Percentiles rank a stretch among this genome's conserved stretches.
Conservation (phyloP, 805 yeast genomes). For the Saturnispora kantuleensis region DNA sequence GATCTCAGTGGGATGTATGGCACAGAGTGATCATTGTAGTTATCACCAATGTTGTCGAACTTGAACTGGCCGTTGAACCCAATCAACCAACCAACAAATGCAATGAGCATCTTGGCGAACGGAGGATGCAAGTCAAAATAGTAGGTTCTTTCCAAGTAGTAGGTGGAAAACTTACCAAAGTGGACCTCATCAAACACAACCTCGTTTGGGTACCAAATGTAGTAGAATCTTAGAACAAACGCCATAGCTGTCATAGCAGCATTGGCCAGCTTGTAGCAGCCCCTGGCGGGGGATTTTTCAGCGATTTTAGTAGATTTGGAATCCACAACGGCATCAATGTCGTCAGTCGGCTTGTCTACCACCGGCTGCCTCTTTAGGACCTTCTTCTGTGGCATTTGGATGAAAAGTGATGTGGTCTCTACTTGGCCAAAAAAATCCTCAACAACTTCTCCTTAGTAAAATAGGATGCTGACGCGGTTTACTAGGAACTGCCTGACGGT, state of each 20-base stretch:
- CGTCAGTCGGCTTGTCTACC: not conserved
- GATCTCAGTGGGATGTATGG: conserved; percentile 82
- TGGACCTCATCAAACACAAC: conserved; percentile 55
- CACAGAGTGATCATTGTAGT: conserved; percentile 65
- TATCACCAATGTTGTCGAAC: conserved; percentile 82
- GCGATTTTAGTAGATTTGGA: not conserved
- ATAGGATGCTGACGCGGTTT: not conserved
- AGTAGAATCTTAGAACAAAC: conserved; percentile 46
- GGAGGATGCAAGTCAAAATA: conserved; percentile 98
- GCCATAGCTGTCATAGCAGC: conserved; percentile 33
- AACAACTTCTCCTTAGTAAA: not conserved
- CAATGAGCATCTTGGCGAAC: conserved; percentile 87
- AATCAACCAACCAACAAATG: conserved; percentile 76
- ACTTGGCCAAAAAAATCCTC: not conserved
- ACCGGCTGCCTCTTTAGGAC: conserved; percentile 1
- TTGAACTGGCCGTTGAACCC: conserved; percentile 91
- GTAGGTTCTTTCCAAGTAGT: conserved; percentile 80
- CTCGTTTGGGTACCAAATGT: conserved; percentile 54
- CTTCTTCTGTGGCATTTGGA: conserved; percentile 18
- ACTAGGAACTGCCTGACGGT: not conserved
- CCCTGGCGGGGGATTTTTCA: not conserved
- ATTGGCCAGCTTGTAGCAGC: conserved; percentile 27
- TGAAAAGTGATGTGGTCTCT: not conserved
- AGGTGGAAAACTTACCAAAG: conserved; percentile 79
- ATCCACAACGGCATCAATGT: not conserved